Percentiles rank a stretch among this genome's conserved stretches.
These are phyloP conservation scores for Globisporangium echinulatum DNA, from an alignment of 352 stramenopile species.

Conservation along the genomic window DNA sequence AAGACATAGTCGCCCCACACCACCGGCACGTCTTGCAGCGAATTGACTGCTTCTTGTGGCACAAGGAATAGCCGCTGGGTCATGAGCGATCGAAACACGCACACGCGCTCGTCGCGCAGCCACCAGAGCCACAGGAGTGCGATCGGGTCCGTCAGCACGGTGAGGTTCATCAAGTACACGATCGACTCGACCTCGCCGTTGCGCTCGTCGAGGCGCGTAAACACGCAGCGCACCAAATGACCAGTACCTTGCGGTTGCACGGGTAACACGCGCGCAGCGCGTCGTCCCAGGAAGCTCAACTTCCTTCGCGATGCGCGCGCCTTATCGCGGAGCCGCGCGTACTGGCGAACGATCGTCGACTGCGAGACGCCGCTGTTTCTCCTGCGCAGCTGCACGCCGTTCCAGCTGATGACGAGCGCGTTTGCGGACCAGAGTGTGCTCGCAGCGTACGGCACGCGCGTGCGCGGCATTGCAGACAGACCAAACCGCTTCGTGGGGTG, in stretches of 20 bases:
- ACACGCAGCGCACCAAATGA: not conserved
- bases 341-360: not conserved
- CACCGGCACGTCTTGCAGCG: not conserved
- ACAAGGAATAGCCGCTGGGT: conserved; percentile 1
- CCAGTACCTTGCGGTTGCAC: not conserved
- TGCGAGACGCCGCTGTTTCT: not conserved
- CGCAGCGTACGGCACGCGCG: conserved; percentile 9
- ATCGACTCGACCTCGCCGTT: conserved; percentile 3
- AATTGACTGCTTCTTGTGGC: not conserved
- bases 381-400: not conserved
- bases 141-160: conserved; percentile 10
- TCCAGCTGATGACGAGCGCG: conserved; percentile 10
- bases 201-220: not conserved
- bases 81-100: not conserved
- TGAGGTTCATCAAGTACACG: conserved; percentile 11
- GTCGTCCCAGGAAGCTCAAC: not conserved
- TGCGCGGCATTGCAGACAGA: conserved; percentile 6
- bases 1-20: not conserved
- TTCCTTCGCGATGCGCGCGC: not conserved
- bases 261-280: not conserved
- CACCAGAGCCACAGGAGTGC: conserved; percentile 2
- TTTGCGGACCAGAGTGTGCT: conserved; percentile 11
- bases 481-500: not conserved
- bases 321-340: not conserved
- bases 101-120: not conserved